Percentiles rank a stretch among this genome's conserved stretches.
These are phyloP conservation scores for Ceriops tagal DNA, from an alignment of 345 rosid species.

Conservation along the genomic window DNA sequence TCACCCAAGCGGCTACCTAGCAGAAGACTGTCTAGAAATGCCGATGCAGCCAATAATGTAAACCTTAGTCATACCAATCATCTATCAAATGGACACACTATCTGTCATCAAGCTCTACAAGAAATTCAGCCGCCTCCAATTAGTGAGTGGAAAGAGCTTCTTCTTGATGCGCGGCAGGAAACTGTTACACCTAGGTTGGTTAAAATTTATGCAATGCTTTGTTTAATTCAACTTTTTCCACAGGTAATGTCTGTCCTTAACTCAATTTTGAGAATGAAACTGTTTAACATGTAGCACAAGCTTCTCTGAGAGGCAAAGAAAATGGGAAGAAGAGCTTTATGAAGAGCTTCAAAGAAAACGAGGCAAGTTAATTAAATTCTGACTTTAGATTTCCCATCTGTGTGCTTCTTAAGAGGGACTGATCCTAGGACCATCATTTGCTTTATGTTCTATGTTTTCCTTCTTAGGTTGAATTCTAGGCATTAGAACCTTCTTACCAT, in stretches of 20 bases:
- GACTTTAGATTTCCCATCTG: neutral
- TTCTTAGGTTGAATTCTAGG: neutral
- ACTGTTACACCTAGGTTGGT: conserved; percentile 20
- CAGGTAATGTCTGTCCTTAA: neutral
- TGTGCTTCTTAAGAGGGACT: neutral
- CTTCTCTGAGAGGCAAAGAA: conserved; percentile 28
- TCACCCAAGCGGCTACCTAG: conserved; percentile 70
- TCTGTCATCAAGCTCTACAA: conserved; percentile 40
- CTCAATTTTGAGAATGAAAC: conserved; percentile 14
- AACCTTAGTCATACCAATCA: conserved; percentile 24
- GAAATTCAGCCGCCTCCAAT: conserved; percentile 52
- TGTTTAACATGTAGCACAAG: conserved; percentile 19
- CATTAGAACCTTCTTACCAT: neutral
- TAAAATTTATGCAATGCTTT: neutral
- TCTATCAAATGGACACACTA: conserved; percentile 34
- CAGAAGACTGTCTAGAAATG: conserved; percentile 63
- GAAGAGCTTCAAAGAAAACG: conserved; percentile 31
- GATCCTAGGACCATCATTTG: neutral
- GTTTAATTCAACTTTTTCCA: neutral
- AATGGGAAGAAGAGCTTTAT: conserved; percentile 33
- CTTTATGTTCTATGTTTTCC: neutral
- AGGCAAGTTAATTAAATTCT: conserved; percentile 19
- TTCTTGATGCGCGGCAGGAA: conserved; percentile 11
- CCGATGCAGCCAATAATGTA: conserved; percentile 8
- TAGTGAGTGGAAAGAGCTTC: conserved; percentile 41